Evolutionary conservation across 495 filamentous ascomycete species (phyloP).

Genomic region (Neurospora sp.): DNA sequence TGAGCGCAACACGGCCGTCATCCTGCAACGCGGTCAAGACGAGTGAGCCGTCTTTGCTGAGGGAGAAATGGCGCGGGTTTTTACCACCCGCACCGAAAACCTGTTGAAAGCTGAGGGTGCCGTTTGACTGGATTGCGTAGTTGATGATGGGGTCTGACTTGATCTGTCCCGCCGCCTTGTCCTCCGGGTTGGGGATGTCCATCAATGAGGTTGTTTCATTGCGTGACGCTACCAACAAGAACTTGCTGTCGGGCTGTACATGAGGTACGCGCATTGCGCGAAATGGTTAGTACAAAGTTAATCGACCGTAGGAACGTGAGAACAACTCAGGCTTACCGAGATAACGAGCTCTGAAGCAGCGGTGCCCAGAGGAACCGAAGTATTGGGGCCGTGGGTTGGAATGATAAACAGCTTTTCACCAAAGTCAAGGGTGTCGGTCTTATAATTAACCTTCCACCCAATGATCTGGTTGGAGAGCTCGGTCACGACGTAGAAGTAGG

Average conservation of each 20-base stretch:
- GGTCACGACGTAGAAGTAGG: constrained; percentile 50
- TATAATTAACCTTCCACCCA: constrained; percentile 49
- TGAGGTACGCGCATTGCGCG: background rate
- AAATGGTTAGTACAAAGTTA: background rate
- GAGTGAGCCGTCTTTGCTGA: constrained; percentile 52
- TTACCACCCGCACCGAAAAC: constrained; percentile 46
- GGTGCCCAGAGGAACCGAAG: background rate
- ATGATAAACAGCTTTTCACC: constrained; percentile 26
- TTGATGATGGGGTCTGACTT: constrained; percentile 35
- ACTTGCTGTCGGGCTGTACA: constrained; percentile 45
- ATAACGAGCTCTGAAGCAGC: constrained; percentile 44
- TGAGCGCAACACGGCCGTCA: constrained; percentile 48
- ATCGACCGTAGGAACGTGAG: background rate
- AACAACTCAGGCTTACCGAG: constrained; percentile 35
- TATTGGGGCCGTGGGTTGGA: constrained; percentile 35
- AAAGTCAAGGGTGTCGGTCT: constrained; percentile 34
- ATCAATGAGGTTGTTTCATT: constrained; percentile 36
- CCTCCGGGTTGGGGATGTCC: constrained; percentile 31
- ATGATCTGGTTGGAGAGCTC: constrained; percentile 52
- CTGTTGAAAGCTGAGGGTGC: constrained; percentile 39
- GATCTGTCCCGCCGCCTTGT: constrained; percentile 31
- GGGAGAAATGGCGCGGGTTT: constrained; percentile 53
- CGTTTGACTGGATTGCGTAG: constrained; percentile 36
- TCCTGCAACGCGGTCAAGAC: constrained; percentile 54
- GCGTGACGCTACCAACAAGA: constrained; percentile 55